phyloP scores from a whole-genome alignment of 352 stramenopile genomes.

The Phytopythium helicoides region DNA sequence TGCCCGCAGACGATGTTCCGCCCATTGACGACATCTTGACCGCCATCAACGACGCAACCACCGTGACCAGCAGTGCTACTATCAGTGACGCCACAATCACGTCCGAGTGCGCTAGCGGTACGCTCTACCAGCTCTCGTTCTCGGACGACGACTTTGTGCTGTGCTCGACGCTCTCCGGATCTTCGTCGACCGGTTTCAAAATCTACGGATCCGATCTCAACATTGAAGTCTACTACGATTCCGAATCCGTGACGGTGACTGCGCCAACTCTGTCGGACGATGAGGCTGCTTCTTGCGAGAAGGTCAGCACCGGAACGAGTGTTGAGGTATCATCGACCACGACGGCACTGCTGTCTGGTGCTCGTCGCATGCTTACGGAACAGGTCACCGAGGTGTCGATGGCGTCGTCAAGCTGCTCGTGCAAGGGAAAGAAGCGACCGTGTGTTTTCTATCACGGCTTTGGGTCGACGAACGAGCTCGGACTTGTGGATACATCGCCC shows the following conservation, averaged over 20 bases:
- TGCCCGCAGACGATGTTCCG: slow-evolving; percentile 4
- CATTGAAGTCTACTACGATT: slow-evolving; percentile 22
- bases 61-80: slow-evolving; percentile 10
- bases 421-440: slow-evolving; percentile 25
- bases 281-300: not conserved
- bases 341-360: not conserved
- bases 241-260: not conserved
- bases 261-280: not conserved
- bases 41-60: slow-evolving; percentile 6
- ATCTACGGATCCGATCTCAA: slow-evolving; percentile 29
- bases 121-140: slow-evolving; percentile 20
- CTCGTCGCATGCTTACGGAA: slow-evolving; percentile 4
- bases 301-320: not conserved
- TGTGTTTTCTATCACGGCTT: slow-evolving; percentile 50
- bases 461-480: slow-evolving; percentile 16
- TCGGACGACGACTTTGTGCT: slow-evolving; percentile 33
- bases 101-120: slow-evolving; percentile 6
- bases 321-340: slow-evolving; percentile 1
- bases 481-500: slow-evolving; percentile 25
- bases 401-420: slow-evolving; percentile 18
- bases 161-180: slow-evolving; percentile 16
- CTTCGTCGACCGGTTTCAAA: slow-evolving; percentile 13
- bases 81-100: not conserved
- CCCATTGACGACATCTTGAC: slow-evolving; percentile 13
- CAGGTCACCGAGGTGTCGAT: slow-evolving; percentile 6